phyloP scores from a whole-genome alignment of 495 filamentous ascomycete genomes.

The Talaromyces stipitatus region DNA sequence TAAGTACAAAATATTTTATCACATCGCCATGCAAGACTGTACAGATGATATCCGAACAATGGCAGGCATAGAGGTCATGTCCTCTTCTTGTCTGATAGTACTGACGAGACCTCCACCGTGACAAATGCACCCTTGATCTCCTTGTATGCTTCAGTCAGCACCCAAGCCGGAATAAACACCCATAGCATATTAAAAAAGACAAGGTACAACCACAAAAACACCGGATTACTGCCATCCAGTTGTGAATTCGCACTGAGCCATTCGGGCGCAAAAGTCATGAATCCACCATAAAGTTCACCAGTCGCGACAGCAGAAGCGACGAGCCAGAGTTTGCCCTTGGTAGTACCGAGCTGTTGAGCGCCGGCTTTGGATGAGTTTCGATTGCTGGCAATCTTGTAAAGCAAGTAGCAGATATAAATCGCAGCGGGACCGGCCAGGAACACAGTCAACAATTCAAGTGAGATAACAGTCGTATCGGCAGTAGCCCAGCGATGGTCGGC shows the following conservation, averaged over 20 bases:
- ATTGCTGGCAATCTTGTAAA: constrained; percentile 30
- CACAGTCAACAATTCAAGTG: constrained; percentile 81
- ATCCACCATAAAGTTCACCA: constrained; percentile 91
- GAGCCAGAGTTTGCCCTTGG: constrained; percentile 57
- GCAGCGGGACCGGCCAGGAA: constrained; percentile 68
- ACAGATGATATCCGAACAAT: too few relatives aligned
- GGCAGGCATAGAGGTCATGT: neutral
- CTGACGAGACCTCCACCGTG: neutral
- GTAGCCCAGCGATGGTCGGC: constrained; percentile 79
- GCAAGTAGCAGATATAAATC: constrained; percentile 58
- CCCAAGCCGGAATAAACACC: constrained; percentile 74
- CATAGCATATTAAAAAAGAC: constrained; percentile 89
- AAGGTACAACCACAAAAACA: constrained; percentile 84
- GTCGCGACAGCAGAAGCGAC: constrained; percentile 73
- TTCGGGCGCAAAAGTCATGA: constrained; percentile 94
- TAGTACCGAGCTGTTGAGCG: constrained; percentile 15
- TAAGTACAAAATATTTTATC: neutral
- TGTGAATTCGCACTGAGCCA: constrained; percentile 75
- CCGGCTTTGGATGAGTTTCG: constrained; percentile 8
- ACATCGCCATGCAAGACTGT: too few relatives aligned
- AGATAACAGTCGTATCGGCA: constrained; percentile 70
- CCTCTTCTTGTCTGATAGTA: constrained; percentile 2
- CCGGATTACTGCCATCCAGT: constrained; percentile 72
- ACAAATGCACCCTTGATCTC: constrained; percentile 55
- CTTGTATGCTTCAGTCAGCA: constrained; percentile 57